Percentiles rank a stretch among this genome's conserved stretches.
Conservation (phyloP, 192 early-diverging fungal species). For the Umbelopsis ramanniana region DNA sequence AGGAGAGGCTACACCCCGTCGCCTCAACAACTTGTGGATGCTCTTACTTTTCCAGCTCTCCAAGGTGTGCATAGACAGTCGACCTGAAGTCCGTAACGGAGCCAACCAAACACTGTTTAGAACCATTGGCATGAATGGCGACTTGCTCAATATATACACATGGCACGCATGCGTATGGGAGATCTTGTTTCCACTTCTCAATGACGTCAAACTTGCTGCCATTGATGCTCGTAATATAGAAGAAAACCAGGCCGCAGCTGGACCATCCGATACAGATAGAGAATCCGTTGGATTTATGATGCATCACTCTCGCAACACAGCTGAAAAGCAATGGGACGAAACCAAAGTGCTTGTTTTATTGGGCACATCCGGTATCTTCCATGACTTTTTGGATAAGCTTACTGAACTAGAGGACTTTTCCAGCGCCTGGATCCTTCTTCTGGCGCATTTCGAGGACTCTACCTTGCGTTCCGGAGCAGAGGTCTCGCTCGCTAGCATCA, state of each 20-base stretch:
- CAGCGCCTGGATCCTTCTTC: slow-evolving; percentile 68
- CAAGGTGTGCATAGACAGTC: slow-evolving; percentile 77
- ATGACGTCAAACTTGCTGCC: slow-evolving; percentile 62
- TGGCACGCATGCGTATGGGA: slow-evolving; percentile 90
- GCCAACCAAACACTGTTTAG: slow-evolving; percentile 95
- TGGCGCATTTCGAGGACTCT: slow-evolving; percentile 75
- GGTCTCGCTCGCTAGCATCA: slow-evolving; percentile 76
- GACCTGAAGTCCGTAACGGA: slow-evolving; percentile 92
- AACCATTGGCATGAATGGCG: slow-evolving; percentile 90
- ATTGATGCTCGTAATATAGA: slow-evolving; percentile 42
- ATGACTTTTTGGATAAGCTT: slow-evolving; percentile 67
- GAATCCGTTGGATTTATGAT: slow-evolving; percentile 48
- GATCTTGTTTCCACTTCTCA: slow-evolving; percentile 82
- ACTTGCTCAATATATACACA: slow-evolving; percentile 64
- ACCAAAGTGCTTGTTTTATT: slow-evolving; percentile 77
- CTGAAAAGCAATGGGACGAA: slow-evolving; percentile 88
- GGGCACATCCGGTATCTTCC: slow-evolving; percentile 70
- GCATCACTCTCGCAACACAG: slow-evolving; percentile 64
- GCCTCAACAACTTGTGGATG: slow-evolving; percentile 84
- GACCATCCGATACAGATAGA: slow-evolving; percentile 38
- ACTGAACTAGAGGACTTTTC: slow-evolving; percentile 66
- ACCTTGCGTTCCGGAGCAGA: slow-evolving; percentile 72
- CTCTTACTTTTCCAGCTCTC: slow-evolving; percentile 83
- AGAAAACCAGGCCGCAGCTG: slow-evolving; percentile 27
- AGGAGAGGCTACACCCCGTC: slow-evolving; percentile 36